These are phyloP conservation scores for Populus trichocarpa DNA, from an alignment of 441 rosid species.

Conservation along the genomic window DNA sequence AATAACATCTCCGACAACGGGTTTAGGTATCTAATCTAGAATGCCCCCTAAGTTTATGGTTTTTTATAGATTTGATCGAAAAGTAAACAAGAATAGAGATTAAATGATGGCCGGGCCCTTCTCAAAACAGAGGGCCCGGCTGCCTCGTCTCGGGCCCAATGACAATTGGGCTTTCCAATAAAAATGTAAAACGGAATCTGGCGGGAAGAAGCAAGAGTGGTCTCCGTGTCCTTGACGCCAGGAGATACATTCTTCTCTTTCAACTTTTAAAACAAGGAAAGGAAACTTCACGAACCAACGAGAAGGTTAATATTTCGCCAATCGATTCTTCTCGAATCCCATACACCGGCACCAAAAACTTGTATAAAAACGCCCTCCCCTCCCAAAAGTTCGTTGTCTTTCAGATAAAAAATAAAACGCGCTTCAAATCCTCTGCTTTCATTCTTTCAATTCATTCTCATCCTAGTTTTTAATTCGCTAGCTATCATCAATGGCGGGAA, in stretches of 20 bases:
- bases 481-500: slow-evolving; percentile 26
- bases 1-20: no score
- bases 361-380: background rate
- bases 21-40: no score
- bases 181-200: no score
- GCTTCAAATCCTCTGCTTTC: background rate
- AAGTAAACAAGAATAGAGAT: background rate
- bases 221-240: background rate
- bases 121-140: background rate
- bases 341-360: background rate
- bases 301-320: slow-evolving; percentile 1
- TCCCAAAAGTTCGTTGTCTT: background rate
- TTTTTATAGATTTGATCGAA: background rate
- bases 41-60: no score
- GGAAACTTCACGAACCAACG: slow-evolving; percentile 7
- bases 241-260: background rate
- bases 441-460: background rate
- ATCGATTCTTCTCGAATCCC: slow-evolving; percentile 17
- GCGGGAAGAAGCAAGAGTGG: no score
- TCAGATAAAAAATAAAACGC: no score
- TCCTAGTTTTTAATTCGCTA: background rate
- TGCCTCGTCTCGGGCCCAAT: no score
- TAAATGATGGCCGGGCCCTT: no score
- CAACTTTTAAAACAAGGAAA: no score
- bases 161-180: no score